Conservation (phyloP, 2,329 filamentous ascomycete species). For the Pseudogymnoascus sp. region DNA sequence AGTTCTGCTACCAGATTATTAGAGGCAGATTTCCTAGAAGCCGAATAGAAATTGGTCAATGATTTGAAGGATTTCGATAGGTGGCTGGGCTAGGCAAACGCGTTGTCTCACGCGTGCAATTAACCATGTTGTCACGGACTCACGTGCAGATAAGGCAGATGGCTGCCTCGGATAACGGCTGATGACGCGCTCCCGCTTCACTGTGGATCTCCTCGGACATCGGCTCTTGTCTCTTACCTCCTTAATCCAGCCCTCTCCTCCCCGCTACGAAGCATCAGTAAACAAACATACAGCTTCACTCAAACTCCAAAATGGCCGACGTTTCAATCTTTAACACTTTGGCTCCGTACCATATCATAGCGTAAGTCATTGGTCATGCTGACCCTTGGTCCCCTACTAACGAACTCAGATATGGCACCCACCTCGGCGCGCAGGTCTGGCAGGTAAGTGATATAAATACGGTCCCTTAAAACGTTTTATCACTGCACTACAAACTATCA, state of each 20-base stretch:
- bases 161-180: background rate
- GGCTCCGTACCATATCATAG: slow-evolving; percentile 68
- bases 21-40: background rate
- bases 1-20: background rate
- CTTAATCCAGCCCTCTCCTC: slow-evolving; percentile 1
- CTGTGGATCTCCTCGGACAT: background rate
- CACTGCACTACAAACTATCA: background rate
- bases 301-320: slow-evolving; percentile 27
- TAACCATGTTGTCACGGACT: slow-evolving; percentile 12
- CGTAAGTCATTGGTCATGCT: slow-evolving; percentile 38
- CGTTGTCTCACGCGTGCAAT: slow-evolving; percentile 8
- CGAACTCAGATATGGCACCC: slow-evolving; percentile 65
- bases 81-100: slow-evolving; percentile 12
- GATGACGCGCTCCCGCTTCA: slow-evolving; percentile 2
- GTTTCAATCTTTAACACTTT: slow-evolving; percentile 45
- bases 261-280: slow-evolving; percentile 1
- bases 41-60: background rate
- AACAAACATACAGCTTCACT: background rate
- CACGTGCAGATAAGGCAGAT: slow-evolving; percentile 15
- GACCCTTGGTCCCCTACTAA: slow-evolving; percentile 10
- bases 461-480: background rate
- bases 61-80: background rate
- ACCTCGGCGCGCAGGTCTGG: slow-evolving; percentile 80
- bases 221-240: background rate
- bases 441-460: slow-evolving; percentile 46